Evolutionary conservation across 805 yeast genomes (phyloP).

Genomic region (Wickerhamiella parazyma): DNA sequence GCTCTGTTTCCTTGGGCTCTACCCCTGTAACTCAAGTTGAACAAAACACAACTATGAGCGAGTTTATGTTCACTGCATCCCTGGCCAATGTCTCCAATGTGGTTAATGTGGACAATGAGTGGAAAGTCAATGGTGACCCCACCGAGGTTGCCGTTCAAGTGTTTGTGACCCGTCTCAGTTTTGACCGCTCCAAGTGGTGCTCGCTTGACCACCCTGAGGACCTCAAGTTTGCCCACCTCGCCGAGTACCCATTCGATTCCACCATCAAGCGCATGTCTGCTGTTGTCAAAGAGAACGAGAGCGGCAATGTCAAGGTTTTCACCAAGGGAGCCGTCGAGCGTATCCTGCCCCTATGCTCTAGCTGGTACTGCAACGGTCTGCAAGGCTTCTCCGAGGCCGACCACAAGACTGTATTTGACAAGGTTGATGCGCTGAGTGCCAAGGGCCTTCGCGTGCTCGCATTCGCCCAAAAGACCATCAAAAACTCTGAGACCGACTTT

Average conservation of each 20-base stretch:
- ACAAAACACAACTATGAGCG: slow-evolving; percentile 10
- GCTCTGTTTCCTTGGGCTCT: slow-evolving; percentile 31
- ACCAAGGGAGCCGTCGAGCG: slow-evolving; percentile 74
- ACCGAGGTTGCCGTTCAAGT: slow-evolving; percentile 83
- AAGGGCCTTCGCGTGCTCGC: slow-evolving; percentile 65
- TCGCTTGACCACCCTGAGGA: slow-evolving; percentile 8
- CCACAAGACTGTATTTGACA: slow-evolving; percentile 33
- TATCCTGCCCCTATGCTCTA: slow-evolving; percentile 40
- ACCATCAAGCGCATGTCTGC: slow-evolving; percentile 62
- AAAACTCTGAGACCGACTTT: slow-evolving; percentile 13
- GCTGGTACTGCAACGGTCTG: slow-evolving; percentile 32
- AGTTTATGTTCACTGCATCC: slow-evolving; percentile 55
- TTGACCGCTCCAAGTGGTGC: slow-evolving; percentile 14
- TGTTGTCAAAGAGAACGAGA: slow-evolving; percentile 31
- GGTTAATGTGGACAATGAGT: slow-evolving; percentile 35
- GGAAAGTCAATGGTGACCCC: slow-evolving; percentile 83
- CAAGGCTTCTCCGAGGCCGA: slow-evolving; percentile 30
- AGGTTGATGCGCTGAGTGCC: slow-evolving; percentile 45
- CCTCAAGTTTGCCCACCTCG: slow-evolving; percentile 28
- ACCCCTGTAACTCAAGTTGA: slow-evolving; percentile 13
- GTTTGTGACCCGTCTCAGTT: slow-evolving; percentile 46
- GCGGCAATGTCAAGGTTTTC: slow-evolving; percentile 28
- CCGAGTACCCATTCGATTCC: slow-evolving; percentile 66
- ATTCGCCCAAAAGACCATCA: slow-evolving; percentile 37
- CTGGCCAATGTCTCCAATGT: slow-evolving; percentile 70